Evolutionary conservation across 164 flowering plant genomes (phyloP), one percentile per base, ranked within the genome.

Genomic region (Tinospora cordifolia): DNA sequence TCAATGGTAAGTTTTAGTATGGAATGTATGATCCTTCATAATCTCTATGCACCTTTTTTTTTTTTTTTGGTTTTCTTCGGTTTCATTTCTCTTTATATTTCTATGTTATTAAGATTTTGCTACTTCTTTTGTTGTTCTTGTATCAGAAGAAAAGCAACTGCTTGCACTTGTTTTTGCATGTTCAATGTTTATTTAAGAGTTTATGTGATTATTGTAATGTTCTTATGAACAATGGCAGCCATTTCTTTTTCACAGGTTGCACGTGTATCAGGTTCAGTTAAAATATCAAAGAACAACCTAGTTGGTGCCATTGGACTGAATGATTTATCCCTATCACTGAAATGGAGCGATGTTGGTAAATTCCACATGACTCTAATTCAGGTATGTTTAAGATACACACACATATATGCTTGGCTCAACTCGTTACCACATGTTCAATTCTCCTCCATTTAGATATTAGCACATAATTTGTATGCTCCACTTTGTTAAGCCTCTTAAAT

Each of bases 261-360:
- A 59, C 80, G 76, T 64, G 86, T 81, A 47, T 82, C 90, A 0
- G 88, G 86, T 57, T 81, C 78, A 6, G 85, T 85, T 4, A 82
- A 81, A 69, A 77, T 93, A 14, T 40, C 70, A 22, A 79, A 84
- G 44, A 91, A 88, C 71, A 84, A 83, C 71, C 82, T 93, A 47
- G 86, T 77, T 57, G 98, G 93, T 7, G 80, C 78, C 62, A 79
- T 88, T 66, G 82, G 81, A 73, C 75, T 91, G 73, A 77, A 84
- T 62, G 90, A 85, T 69, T 89, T 93, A 72, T 62, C 87, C 27
- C 79, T 91, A 84, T 76, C 84, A 10, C 72, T 89, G 60, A 86
- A 90, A 75, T 93, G 97, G 98, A 93, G 96, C 83, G 72, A 84
- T 62, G 74, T 91, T 63, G 98, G 98, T 22, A 87, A 82, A 44